Evolutionary conservation across 208 protist genomes (phyloP).

Genomic region (Trypanosoma caninum): DNA sequence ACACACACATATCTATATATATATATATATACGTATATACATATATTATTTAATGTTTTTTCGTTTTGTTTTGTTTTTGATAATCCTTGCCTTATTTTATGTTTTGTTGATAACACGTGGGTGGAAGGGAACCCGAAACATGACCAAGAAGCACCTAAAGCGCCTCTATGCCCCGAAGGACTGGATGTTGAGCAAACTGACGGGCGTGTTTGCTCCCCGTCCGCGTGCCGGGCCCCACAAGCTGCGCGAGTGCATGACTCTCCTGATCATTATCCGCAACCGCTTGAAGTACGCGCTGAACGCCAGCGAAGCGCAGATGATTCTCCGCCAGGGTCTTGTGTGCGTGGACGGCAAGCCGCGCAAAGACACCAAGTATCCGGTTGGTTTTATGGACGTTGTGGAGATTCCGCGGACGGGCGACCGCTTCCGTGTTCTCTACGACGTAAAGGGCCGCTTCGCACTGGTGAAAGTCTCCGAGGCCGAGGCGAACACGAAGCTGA

Average conservation of each 20-base stretch:
- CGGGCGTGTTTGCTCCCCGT: slow-evolving; percentile 96
- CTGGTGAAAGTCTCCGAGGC: slow-evolving; percentile 94
- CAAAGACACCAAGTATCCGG: slow-evolving; percentile 97
- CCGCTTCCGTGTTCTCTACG: slow-evolving; percentile 98
- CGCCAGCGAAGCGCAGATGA: slow-evolving; percentile 94
- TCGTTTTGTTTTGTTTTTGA: slow-evolving; percentile 3
- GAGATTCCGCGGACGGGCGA: slow-evolving; percentile 98
- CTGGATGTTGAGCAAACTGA: slow-evolving; percentile 99
- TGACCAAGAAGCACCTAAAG: slow-evolving; percentile 99
- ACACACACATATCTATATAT: slow-evolving; percentile 4
- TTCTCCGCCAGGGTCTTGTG: slow-evolving; percentile 96
- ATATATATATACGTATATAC: too few species aligned
- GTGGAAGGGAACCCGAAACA: slow-evolving; percentile 38
- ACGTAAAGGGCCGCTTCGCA: slow-evolving; percentile 98
- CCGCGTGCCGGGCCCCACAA: slow-evolving; percentile 98
- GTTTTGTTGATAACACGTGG: not conserved
- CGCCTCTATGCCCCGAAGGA: slow-evolving; percentile 98
- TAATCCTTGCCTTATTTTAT: not conserved
- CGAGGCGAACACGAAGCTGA: slow-evolving; percentile 97
- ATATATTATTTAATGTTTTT: too few species aligned
- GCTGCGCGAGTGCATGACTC: slow-evolving; percentile 84
- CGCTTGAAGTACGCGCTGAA: slow-evolving; percentile 98
- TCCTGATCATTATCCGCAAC: slow-evolving; percentile 88
- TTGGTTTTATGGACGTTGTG: slow-evolving; percentile 99
- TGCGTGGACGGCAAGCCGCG: slow-evolving; percentile 97